Percentiles rank a stretch among this genome's conserved stretches.
These are phyloP conservation scores for Arabidopsis hybrid DNA, from an alignment of 441 rosid genomes.

Conservation along the genomic window DNA sequence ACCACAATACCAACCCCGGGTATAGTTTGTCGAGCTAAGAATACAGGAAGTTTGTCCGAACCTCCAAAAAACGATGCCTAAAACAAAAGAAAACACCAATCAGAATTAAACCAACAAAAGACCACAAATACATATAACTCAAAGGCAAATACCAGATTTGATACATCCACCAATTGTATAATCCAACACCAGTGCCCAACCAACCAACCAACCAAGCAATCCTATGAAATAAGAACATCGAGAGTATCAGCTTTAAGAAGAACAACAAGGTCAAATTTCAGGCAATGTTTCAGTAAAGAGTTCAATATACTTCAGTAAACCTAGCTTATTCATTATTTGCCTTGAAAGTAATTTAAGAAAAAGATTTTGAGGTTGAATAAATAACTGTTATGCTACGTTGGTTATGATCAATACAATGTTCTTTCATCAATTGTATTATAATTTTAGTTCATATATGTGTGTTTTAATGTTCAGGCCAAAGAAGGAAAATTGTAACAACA, in stretches of 20 bases:
- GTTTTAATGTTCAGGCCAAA: no score
- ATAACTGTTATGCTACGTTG: no score
- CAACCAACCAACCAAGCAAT: conserved; percentile 97
- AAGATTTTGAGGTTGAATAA: no score
- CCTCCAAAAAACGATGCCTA: conserved; percentile 96
- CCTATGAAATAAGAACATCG: conserved; percentile 32
- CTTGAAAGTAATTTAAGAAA: no score
- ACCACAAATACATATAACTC: conserved; percentile 4
- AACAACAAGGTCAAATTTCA: conserved; percentile 43
- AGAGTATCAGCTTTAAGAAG: conserved; percentile 18
- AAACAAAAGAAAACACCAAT: conserved; percentile 29
- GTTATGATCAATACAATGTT: no score
- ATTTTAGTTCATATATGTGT: no score
- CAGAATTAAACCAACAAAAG: conserved; percentile 1
- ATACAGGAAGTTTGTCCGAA: conserved; percentile 70
- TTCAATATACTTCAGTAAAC: no score
- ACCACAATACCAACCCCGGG: conserved; percentile 83
- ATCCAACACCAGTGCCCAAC: conserved; percentile 91
- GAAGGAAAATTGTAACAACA: no score
- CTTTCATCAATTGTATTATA: no score
- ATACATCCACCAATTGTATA: conserved; percentile 89
- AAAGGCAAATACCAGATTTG: conserved; percentile 71
- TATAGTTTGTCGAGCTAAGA: conserved; percentile 80
- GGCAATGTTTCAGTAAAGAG: no score
- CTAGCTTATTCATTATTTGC: no score